Base-by-base conservation (phyloP, 169 alveolate species). In the Plasmodium gaboni region DNA sequence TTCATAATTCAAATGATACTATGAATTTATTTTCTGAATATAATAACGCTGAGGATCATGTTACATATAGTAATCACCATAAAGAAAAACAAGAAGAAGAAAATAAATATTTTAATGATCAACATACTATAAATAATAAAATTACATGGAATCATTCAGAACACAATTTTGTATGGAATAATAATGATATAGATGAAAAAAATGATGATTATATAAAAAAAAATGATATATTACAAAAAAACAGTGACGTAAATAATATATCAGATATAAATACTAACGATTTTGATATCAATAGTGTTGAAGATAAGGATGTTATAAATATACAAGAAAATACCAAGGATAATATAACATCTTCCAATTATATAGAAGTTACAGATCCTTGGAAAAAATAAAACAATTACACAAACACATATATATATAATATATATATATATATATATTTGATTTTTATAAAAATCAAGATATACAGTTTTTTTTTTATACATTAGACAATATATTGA, bases 1-100 rank as follows among this genome's bases (percentile, higher is more conserved):
- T 1, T 55, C 13, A 60, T 28, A 55, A 55, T 55, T 9, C 22
- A 55, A 22, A 55, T 55, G 60, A 64, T 8, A 32, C 38, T 22
- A 24, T 15, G n/a, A 80, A 80, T 67, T 55, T 80, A 28, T 28
- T 80, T 3, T 50, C 90, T 2, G 71, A 68, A 28, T 80, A 80
- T 71, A 80, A 80, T 64, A 80, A 68, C 61, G 83, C 90, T 46
- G 90, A 80, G 63, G 90, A 80, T 65, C 68, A 80, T 22, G 48
- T 80, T 32, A 65, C 63, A 6, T 80, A 80, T 61, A 53, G 55
- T 68, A 68, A 53, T 80, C 46, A 38, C 10, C 46, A 38, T 9
- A 5, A 5, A 38, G 57, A 65, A 38, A 50, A 22, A 24, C 2
- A 38, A 50, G 48, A 51, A 55, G 51, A 65, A 10, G 67, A 22